Conservation (phyloP, 1,284 basidiomycete genomes). For the Amylostereum areolatum region DNA sequence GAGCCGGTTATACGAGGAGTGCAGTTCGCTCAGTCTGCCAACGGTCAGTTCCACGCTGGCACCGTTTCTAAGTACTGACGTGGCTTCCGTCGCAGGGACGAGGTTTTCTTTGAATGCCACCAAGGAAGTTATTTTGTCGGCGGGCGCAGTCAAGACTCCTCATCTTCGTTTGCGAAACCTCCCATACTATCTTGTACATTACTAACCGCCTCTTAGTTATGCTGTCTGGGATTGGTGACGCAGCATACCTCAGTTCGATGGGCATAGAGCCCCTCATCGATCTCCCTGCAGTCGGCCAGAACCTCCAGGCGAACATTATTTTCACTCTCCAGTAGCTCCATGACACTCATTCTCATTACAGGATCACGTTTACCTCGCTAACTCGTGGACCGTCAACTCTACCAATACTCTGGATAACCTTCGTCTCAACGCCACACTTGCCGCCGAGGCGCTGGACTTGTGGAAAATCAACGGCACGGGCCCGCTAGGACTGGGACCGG, state of each 20-base stretch:
- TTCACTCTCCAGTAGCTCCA: too few relatives aligned
- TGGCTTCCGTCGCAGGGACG: background rate
- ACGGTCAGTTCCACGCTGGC: background rate
- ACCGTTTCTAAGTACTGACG: background rate
- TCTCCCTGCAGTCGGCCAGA: slow-evolving; percentile 34
- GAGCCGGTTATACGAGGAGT: background rate
- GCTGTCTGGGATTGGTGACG: slow-evolving; percentile 38
- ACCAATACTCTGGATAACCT: background rate
- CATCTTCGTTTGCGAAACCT: slow-evolving; percentile 31
- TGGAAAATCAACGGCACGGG: background rate
- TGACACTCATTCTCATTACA: too few relatives aligned
- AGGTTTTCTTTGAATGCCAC: slow-evolving; percentile 20
- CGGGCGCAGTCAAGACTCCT: slow-evolving; percentile 34
- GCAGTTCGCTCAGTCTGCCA: background rate
- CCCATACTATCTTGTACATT: too few relatives aligned
- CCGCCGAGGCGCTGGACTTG: background rate
- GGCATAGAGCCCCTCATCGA: slow-evolving; percentile 23
- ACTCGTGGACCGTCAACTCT: background rate
- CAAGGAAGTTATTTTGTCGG: slow-evolving; percentile 39
- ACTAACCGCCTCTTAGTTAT: slow-evolving; percentile 24
- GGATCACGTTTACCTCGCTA: slow-evolving; percentile 23
- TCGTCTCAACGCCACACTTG: background rate
- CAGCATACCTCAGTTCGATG: slow-evolving; percentile 18
- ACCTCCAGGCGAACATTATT: slow-evolving; percentile 18
- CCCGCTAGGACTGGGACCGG: background rate